Conservation (phyloP, 352 stramenopile genomes). For the Paralagenidium karlingii region DNA sequence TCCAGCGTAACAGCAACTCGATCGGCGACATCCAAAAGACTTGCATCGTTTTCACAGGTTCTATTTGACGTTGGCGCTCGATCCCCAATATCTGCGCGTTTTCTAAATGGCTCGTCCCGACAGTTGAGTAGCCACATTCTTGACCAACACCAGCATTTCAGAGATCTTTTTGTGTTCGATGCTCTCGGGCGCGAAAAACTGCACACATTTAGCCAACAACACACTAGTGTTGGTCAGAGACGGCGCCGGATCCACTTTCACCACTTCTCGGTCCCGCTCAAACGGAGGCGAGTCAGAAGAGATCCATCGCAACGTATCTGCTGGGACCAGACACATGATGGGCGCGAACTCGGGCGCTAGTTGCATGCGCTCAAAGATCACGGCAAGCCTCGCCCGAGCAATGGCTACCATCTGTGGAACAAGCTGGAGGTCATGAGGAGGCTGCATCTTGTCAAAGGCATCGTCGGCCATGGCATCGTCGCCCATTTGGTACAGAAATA, state of each 20-base stretch:
- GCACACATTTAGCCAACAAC: conserved; percentile 45
- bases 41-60: too few relatives aligned
- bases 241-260: conserved; percentile 45
- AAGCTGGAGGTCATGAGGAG: conserved; percentile 45
- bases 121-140: conserved; percentile 61
- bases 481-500: conserved; percentile 71
- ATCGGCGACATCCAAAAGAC: too few relatives aligned
- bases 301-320: conserved; percentile 66
- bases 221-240: conserved; percentile 70
- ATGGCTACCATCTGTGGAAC: conserved; percentile 47
- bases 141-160: conserved; percentile 74
- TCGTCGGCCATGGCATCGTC: conserved; percentile 54
- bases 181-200: conserved; percentile 23
- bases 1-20: too few relatives aligned
- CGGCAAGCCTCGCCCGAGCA: conserved; percentile 44
- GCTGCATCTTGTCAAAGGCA: conserved; percentile 60
- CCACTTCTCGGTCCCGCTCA: conserved; percentile 39
- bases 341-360: conserved; percentile 54
- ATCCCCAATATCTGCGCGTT: too few relatives aligned
- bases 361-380: conserved; percentile 74
- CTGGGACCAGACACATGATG: conserved; percentile 73
- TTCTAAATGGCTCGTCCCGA: too few relatives aligned
- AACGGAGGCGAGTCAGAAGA: conserved; percentile 34
- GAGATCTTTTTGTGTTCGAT: conserved; percentile 53
- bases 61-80: too few relatives aligned